These are phyloP conservation scores for Metschnikowia hibisci DNA, from an alignment of 805 yeast genomes.

Conservation along the genomic window DNA sequence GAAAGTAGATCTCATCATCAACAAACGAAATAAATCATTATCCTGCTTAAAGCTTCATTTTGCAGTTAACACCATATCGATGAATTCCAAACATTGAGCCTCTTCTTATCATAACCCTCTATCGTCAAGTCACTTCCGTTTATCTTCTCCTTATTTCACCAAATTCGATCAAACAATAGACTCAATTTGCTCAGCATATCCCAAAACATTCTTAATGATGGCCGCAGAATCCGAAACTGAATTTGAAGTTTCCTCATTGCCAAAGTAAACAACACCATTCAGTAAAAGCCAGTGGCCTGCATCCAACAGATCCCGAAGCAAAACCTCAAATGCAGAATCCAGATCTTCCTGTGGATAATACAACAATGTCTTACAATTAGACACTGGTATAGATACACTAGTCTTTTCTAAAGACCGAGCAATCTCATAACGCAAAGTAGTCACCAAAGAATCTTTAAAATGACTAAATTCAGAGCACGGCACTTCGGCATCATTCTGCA, in stretches of 20 bases:
- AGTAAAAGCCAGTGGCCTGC: slow-evolving; percentile 56
- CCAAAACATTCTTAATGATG: slow-evolving; percentile 68
- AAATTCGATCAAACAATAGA: slow-evolving; percentile 59
- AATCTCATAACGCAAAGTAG: slow-evolving; percentile 81
- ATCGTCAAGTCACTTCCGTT: too few relatives aligned
- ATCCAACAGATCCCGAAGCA: slow-evolving; percentile 31
- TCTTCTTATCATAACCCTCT: too few relatives aligned
- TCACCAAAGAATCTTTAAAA: slow-evolving; percentile 69
- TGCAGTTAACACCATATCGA: too few relatives aligned
- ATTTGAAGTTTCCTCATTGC: slow-evolving; percentile 50
- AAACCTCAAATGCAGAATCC: slow-evolving; percentile 30
- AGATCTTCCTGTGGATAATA: slow-evolving; percentile 52
- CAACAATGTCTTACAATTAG: slow-evolving; percentile 76
- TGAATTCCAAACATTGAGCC: too few relatives aligned
- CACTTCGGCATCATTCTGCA: slow-evolving; percentile 52
- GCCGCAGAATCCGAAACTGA: slow-evolving; percentile 31
- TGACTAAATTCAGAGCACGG: slow-evolving; percentile 73
- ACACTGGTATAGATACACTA: slow-evolving; percentile 69
- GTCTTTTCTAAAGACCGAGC: slow-evolving; percentile 79
- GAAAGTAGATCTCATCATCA: too few relatives aligned
- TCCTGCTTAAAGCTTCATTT: too few relatives aligned
- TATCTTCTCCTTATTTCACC: too few relatives aligned
- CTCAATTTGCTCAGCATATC: slow-evolving; percentile 88
- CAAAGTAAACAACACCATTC: slow-evolving; percentile 50
- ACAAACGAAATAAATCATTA: too few relatives aligned